Conservation (phyloP, 2,329 filamentous ascomycete species). For the Fusarium sp. region DNA sequence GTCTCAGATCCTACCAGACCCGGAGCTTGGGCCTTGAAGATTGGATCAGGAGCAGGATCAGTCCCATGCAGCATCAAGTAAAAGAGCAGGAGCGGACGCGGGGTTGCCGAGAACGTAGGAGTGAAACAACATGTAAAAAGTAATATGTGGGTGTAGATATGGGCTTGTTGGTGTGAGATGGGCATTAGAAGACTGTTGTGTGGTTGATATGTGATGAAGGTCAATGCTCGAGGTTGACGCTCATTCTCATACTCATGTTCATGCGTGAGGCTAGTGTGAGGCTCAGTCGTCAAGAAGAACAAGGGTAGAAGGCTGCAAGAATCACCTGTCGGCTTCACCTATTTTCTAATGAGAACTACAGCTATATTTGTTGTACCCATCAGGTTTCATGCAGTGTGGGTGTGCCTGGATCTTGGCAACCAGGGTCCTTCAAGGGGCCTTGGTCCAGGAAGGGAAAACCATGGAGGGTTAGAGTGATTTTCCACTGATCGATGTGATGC, state of each 20-base stretch:
- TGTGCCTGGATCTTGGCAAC: conserved; percentile 35
- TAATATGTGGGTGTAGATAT: conserved; percentile 1
- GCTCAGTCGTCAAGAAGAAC: conserved; percentile 18
- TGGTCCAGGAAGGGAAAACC: conserved; percentile 15
- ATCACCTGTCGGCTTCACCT: not conserved
- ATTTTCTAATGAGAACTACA: not conserved
- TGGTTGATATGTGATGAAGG: conserved; percentile 22
- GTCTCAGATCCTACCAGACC: conserved; percentile 30
- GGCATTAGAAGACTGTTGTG: conserved; percentile 1
- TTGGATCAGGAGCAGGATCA: conserved; percentile 20
- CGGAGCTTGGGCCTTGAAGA: conserved; percentile 14
- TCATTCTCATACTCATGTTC: conserved; percentile 17
- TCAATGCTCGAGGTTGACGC: not conserved
- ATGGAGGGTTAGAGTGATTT: conserved; percentile 4
- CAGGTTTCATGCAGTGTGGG: conserved; percentile 29
- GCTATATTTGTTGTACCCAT: conserved; percentile 17
- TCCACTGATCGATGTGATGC: conserved; percentile 38
- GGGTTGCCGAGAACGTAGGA: conserved; percentile 19
- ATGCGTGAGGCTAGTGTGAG: conserved; percentile 18
- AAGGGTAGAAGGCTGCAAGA: conserved; percentile 10
- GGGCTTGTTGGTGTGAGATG: not conserved
- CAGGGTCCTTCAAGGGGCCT: conserved; percentile 25
- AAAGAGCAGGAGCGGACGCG: conserved; percentile 1
- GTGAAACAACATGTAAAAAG: conserved; percentile 10
- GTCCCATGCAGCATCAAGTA: conserved; percentile 17